These are phyloP conservation scores for Phytophthora idaei DNA, from an alignment of 352 stramenopile genomes.

Conservation along the genomic window DNA sequence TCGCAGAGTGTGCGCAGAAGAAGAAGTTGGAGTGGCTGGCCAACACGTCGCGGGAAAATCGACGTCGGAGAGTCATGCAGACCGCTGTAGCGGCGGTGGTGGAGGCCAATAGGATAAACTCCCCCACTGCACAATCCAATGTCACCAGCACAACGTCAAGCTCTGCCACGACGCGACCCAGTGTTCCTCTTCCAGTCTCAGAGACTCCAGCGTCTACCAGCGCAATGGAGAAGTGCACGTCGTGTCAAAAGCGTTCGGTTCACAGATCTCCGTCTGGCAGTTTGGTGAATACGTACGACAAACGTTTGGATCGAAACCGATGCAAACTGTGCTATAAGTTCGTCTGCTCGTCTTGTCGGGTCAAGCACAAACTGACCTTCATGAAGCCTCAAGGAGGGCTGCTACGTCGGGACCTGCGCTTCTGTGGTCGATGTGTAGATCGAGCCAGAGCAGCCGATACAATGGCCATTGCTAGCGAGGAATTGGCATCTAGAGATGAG, in stretches of 20 bases:
- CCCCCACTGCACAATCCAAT: slow-evolving; percentile 23
- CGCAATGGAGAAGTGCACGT: slow-evolving; percentile 30
- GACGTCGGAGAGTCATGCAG: slow-evolving; percentile 14
- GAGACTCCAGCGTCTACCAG: neutral
- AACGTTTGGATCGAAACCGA: slow-evolving; percentile 21
- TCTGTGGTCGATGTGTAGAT: slow-evolving; percentile 36
- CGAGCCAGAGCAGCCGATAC: slow-evolving; percentile 28
- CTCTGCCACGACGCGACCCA: slow-evolving; percentile 29
- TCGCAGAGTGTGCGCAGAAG: slow-evolving; percentile 34
- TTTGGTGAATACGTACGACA: slow-evolving; percentile 24
- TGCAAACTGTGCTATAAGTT: slow-evolving; percentile 43
- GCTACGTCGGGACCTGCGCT: slow-evolving; percentile 26
- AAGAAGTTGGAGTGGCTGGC: slow-evolving; percentile 48
- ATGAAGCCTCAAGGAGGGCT: slow-evolving; percentile 26
- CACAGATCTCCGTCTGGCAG: slow-evolving; percentile 10
- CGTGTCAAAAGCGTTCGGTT: slow-evolving; percentile 35
- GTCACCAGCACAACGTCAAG: slow-evolving; percentile 30
- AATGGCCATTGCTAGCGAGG: slow-evolving; percentile 30
- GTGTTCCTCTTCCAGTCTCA: slow-evolving; percentile 10
- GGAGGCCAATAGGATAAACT: slow-evolving; percentile 20
- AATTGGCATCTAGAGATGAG: slow-evolving; percentile 18
- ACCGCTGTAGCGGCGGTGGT: slow-evolving; percentile 23
- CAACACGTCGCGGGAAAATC: slow-evolving; percentile 17
- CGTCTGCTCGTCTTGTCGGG: slow-evolving; percentile 37
- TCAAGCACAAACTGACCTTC: slow-evolving; percentile 38